Evolutionary conservation across 1,139 yeast species (phyloP).

Genomic region (Geotrichum bryndzae): DNA sequence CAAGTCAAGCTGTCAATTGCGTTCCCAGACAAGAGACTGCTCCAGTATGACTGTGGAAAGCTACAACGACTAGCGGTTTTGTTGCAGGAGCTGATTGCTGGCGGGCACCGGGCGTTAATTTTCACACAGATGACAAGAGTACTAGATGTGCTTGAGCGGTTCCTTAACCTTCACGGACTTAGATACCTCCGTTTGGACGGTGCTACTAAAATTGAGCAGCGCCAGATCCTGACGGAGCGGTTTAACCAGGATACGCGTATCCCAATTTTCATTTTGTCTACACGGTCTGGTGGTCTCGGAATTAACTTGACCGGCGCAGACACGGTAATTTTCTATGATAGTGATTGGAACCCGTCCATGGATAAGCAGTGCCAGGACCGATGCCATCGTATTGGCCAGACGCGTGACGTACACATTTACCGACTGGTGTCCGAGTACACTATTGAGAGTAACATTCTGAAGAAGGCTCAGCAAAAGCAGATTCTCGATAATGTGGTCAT

Average conservation of each 20-base stretch:
- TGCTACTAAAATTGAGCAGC: conserved; percentile 93
- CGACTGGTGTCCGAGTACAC: conserved; percentile 94
- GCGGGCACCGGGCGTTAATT: conserved; percentile 89
- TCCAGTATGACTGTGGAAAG: conserved; percentile 96
- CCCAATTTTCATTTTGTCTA: conserved; percentile 86
- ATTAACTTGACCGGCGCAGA: conserved; percentile 98
- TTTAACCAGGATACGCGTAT: conserved; percentile 82
- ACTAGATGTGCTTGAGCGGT: conserved; percentile 86
- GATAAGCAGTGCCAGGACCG: conserved; percentile 99
- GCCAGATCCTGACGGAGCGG: conserved; percentile 88
- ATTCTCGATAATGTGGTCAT: conserved; percentile 93
- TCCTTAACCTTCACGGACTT: conserved; percentile 89
- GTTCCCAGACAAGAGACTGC: conserved; percentile 86
- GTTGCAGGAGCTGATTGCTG: conserved; percentile 68
- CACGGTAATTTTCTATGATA: conserved; percentile 96
- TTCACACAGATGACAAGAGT: conserved; percentile 99
- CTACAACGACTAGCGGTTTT: conserved; percentile 75
- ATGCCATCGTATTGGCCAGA: conserved; percentile 98
- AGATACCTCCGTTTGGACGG: conserved; percentile 95
- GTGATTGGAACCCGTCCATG: conserved; percentile 99
- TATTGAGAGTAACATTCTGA: conserved; percentile 88
- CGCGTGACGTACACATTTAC: conserved; percentile 94
- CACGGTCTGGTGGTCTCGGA: conserved; percentile 97
- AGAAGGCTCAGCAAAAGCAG: conserved; percentile 92
- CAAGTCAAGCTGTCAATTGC: conserved; percentile 89